These are phyloP conservation scores for Acer saccharum DNA, from an alignment of 345 rosid genomes.

Conservation along the genomic window DNA sequence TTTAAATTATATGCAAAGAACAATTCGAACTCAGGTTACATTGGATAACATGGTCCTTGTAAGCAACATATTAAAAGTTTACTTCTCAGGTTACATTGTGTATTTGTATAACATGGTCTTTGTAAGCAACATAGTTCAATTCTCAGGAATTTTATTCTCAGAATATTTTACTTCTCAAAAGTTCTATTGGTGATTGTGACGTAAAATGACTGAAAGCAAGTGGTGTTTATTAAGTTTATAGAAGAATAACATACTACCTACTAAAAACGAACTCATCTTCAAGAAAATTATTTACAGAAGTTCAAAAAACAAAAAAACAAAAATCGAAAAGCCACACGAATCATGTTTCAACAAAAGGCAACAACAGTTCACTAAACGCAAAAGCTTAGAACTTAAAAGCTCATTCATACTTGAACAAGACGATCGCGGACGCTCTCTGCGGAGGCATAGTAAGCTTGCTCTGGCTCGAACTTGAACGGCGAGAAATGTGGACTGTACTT, in stretches of 20 bases:
- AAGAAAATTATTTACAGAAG: background rate
- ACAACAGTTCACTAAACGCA: background rate
- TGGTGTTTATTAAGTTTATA: background rate
- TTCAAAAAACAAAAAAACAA: background rate
- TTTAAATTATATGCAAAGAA: background rate
- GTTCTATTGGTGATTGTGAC: background rate
- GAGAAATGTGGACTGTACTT: constrained; percentile 90
- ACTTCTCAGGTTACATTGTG: background rate
- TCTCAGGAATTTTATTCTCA: background rate
- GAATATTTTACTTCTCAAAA: background rate
- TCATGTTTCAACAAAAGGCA: background rate
- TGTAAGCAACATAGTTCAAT: background rate
- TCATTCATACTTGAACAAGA: constrained; percentile 60
- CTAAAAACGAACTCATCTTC: background rate
- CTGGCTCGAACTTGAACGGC: constrained; percentile 85
- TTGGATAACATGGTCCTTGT: background rate
- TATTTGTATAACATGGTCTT: background rate
- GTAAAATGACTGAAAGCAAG: background rate
- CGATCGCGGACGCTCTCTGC: constrained; percentile 94
- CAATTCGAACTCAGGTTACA: background rate
- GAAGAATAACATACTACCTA: background rate
- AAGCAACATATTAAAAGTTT: background rate
- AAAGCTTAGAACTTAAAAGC: background rate
- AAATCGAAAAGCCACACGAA: background rate
- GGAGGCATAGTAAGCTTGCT: constrained; percentile 82